Evolutionary conservation across 2,329 filamentous ascomycete genomes (phyloP), one percentile per base, ranked within the genome.

Genomic region (Xylariaceae sp.): DNA sequence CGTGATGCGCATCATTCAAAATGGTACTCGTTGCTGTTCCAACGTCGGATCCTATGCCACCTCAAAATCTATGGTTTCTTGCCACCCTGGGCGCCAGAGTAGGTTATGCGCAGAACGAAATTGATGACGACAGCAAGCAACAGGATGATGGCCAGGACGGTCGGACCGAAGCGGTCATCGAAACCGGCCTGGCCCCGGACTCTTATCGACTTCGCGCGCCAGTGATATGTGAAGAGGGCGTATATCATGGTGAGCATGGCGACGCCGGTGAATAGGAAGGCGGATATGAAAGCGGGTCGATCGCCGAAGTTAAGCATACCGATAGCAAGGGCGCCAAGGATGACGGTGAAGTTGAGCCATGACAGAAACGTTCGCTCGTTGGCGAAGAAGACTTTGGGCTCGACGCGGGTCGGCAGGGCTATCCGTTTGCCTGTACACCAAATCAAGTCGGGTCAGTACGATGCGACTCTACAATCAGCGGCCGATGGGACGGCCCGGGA

Each of bases 351-450:
- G 84, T 99, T 99, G 72, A 99, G 90, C 94, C 94, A 99, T 77
- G 92, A 96, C 72, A 99, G 87, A 75, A 99, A 99, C 64, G 94
- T 99, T 65, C 94, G 91, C 80, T 99, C 94, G 82, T 99, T 99
- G 78, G 94, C 94, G 82, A 99, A 99, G 86, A 97, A 99, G 81
- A 99, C 94, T 79, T 99, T 99, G 70, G 94, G 94, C 77, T 99
- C 94, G 76, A 99, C 93, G 68, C 94, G 92, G 62, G 93, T 97
- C 59, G 94, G 94, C 66, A 99, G 90, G 71, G 94, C 93, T 74
- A 99, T 97, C 74, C 93, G 91, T 81, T 99, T 99, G 83, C 93
- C 93, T 96, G 70, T 11, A 53, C 51, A 37, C 48, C 11, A n/a
- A 9, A 47, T 34, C 34, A 4, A 30, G 11, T 6, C 42, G 35